Evolutionary conservation across 805 yeast species (phyloP).

Genomic region (Pichia scutulata): DNA sequence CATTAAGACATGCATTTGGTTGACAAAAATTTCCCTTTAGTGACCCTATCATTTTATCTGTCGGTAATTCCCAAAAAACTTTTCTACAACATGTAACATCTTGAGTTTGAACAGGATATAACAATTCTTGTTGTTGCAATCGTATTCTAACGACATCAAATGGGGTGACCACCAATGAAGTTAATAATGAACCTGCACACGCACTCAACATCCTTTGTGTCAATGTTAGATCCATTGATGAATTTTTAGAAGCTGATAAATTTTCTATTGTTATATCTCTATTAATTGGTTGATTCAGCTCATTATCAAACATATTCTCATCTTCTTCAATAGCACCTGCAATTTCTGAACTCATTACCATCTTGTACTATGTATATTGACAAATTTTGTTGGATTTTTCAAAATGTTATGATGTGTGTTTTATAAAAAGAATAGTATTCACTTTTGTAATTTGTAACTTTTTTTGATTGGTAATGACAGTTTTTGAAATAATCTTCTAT

Average conservation of each 20-base stretch:
- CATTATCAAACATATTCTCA: conserved; percentile 12
- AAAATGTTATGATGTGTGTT: no score
- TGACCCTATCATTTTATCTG: conserved; percentile 16
- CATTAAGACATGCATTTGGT: conserved; percentile 34
- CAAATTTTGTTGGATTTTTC: no score
- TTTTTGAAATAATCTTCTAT: not conserved
- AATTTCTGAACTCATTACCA: conserved; percentile 35
- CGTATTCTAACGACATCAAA: conserved; percentile 74
- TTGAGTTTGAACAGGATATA: conserved; percentile 29
- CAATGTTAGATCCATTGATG: conserved; percentile 33
- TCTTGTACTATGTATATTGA: conserved; percentile 5
- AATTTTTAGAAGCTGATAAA: not conserved
- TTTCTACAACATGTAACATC: conserved; percentile 30
- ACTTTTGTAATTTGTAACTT: no score
- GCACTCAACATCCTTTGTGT: conserved; percentile 71
- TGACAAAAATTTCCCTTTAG: conserved; percentile 26
- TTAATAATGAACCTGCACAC: conserved; percentile 63
- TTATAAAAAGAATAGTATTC: no score
- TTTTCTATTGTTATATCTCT: not conserved
- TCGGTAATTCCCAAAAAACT: conserved; percentile 28
- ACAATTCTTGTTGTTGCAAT: conserved; percentile 67
- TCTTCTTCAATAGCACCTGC: conserved; percentile 34
- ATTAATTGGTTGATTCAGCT: not conserved
- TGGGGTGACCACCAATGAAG: conserved; percentile 71
- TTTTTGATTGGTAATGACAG: not conserved